phyloP scores from a whole-genome alignment of 495 filamentous ascomycete species.

The Penicillium herquei region DNA sequence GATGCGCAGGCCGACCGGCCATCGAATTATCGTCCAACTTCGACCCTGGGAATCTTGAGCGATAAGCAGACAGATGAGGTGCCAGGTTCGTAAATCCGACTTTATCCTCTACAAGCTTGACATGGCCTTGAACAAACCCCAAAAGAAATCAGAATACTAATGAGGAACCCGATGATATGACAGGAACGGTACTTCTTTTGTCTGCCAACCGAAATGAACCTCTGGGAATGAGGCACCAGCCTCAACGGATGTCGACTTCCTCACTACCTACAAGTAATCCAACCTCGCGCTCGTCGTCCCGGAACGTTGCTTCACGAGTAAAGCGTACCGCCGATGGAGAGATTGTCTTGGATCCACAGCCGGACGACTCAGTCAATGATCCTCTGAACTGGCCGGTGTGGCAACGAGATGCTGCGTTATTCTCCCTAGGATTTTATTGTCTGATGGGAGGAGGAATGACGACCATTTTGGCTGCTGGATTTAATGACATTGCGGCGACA shows the following conservation, averaged over 20 bases:
- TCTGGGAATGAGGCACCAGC: constrained; percentile 71
- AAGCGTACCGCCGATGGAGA: constrained; percentile 81
- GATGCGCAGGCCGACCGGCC: background rate
- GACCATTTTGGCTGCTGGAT: constrained; percentile 85
- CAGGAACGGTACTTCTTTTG: constrained; percentile 80
- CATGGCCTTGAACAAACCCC: background rate
- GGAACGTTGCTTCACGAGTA: constrained; percentile 44
- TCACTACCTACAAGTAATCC: constrained; percentile 64
- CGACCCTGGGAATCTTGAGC: constrained; percentile 82
- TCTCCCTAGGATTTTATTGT: constrained; percentile 87
- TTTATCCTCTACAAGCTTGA: background rate
- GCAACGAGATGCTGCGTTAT: constrained; percentile 76
- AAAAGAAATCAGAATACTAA: too few relatives aligned
- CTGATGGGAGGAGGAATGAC: constrained; percentile 94
- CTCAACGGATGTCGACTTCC: constrained; percentile 72
- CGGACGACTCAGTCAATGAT: constrained; percentile 86
- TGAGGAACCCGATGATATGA: too few relatives aligned
- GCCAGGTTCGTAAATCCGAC: constrained; percentile 62
- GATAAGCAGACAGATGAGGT: constrained; percentile 85
- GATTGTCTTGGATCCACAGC: constrained; percentile 89
- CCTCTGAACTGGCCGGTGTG: constrained; percentile 89
- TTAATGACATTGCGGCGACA: constrained; percentile 71
- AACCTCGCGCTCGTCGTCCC: constrained; percentile 35
- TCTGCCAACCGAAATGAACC: constrained; percentile 77
- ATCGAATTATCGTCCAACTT: constrained; percentile 48